Percentiles rank a stretch among this genome's conserved stretches.
Conservation (phyloP, 176 grass and related monocot species). For the Juncus inflexus region DNA sequence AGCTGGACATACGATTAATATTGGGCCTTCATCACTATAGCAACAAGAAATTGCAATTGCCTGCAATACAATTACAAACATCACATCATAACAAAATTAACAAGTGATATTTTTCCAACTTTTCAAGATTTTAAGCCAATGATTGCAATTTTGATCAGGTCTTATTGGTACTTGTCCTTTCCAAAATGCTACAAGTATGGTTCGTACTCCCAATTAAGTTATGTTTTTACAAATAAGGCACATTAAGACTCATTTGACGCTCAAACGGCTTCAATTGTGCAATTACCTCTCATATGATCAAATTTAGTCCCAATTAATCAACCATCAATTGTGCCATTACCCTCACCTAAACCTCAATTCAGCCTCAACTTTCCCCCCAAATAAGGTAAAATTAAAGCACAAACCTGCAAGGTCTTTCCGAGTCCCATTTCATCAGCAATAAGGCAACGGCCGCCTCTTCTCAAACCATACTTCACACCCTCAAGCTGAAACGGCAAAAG, state of each 20-base stretch:
- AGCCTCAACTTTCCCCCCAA: neutral
- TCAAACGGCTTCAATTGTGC: no score
- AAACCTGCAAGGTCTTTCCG: constrained; percentile 91
- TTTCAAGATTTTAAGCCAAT: neutral
- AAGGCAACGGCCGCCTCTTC: constrained; percentile 66
- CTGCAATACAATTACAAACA: constrained; percentile 46
- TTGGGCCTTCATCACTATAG: constrained; percentile 66
- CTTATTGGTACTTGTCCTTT: no score
- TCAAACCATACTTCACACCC: constrained; percentile 75
- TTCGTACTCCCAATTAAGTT: no score
- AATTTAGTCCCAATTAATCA: no score
- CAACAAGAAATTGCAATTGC: constrained; percentile 93
- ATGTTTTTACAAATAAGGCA: no score
- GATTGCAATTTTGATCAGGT: neutral
- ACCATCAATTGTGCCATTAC: no score
- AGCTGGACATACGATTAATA: constrained; percentile 84
- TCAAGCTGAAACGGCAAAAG: constrained; percentile 91
- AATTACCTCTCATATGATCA: no score
- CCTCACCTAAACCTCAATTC: no score
- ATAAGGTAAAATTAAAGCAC: neutral
- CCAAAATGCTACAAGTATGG: no score
- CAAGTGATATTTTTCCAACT: neutral
- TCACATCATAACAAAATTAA: constrained; percentile 1
- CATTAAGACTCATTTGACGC: no score
- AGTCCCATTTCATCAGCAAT: constrained; percentile 99